Percentiles rank a stretch among this genome's conserved stretches.
Conservation (phyloP, 495 filamentous ascomycete species). For the Aspergillus campestris region DNA sequence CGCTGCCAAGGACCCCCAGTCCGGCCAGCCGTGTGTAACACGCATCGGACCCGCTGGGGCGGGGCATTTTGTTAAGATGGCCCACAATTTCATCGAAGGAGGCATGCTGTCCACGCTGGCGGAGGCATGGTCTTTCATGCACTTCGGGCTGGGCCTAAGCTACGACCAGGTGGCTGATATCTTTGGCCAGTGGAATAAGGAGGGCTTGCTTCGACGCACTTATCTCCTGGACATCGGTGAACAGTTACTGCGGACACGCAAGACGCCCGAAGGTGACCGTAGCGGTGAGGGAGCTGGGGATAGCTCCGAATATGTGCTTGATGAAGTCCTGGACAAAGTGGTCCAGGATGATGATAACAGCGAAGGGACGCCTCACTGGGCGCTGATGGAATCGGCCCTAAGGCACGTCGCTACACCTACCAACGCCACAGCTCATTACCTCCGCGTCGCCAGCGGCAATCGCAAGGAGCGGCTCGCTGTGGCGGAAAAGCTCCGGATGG, state of each 20-base stretch:
- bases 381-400: slow-evolving; percentile 49
- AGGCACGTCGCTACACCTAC: slow-evolving; percentile 60
- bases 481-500: slow-evolving; percentile 35
- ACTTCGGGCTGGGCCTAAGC: slow-evolving; percentile 47
- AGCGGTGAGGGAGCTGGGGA: slow-evolving; percentile 29
- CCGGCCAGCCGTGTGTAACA: slow-evolving; percentile 54
- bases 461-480: slow-evolving; percentile 44
- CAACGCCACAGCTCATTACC: slow-evolving; percentile 52
- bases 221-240: slow-evolving; percentile 58
- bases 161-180: slow-evolving; percentile 56
- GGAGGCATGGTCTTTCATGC: slow-evolving; percentile 61
- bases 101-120: slow-evolving; percentile 54
- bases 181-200: slow-evolving; percentile 52
- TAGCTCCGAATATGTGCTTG: slow-evolving; percentile 43
- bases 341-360: slow-evolving; percentile 61
- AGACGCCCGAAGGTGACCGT: slow-evolving; percentile 32
- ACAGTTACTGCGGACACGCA: slow-evolving; percentile 47
- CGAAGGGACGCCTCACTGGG: slow-evolving; percentile 65
- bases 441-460: slow-evolving; percentile 59
- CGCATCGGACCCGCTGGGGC: slow-evolving; percentile 53
- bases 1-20: slow-evolving; percentile 48
- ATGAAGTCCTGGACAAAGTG: slow-evolving; percentile 64
- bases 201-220: slow-evolving; percentile 50
- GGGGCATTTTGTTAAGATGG: slow-evolving; percentile 72
- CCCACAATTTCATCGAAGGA: slow-evolving; percentile 71